Evolutionary conservation across 1,139 yeast species (phyloP).

Genomic region (Spathaspora sp.): DNA sequence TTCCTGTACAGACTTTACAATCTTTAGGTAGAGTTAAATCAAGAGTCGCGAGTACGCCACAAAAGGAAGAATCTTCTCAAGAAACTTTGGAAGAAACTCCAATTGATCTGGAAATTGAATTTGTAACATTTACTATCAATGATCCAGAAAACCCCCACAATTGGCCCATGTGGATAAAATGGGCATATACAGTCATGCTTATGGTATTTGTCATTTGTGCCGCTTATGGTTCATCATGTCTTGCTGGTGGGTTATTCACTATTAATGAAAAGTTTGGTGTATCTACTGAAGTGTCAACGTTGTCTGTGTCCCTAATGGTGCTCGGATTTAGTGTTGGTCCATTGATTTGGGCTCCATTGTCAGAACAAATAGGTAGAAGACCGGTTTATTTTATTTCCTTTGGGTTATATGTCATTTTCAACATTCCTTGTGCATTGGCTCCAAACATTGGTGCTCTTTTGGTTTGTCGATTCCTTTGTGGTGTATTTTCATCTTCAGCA

Average conservation of each 20-base stretch:
- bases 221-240: constrained; percentile 87
- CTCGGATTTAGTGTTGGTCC: constrained; percentile 89
- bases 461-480: constrained; percentile 81
- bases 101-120: constrained; percentile 68
- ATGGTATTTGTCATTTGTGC: constrained; percentile 77
- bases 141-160: constrained; percentile 90
- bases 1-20: constrained; percentile 71
- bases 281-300: constrained; percentile 72
- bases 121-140: constrained; percentile 71
- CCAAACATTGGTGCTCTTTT: constrained; percentile 80
- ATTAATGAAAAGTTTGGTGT: constrained; percentile 66
- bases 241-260: constrained; percentile 77
- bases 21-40: constrained; percentile 59
- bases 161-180: constrained; percentile 60
- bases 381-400: constrained; percentile 80
- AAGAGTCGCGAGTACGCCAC: constrained; percentile 13
- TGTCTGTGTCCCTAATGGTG: constrained; percentile 84
- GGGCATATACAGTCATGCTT: constrained; percentile 67
- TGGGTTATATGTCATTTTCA: constrained; percentile 71
- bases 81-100: constrained; percentile 14
- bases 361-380: constrained; percentile 83
- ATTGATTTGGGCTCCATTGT: constrained; percentile 83
- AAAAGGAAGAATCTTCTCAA: constrained; percentile 10
- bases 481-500: constrained; percentile 84
- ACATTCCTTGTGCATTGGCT: constrained; percentile 86